Evolutionary conservation across 768 basidiomycete genomes (phyloP).

Genomic region (Collybia nuda): DNA sequence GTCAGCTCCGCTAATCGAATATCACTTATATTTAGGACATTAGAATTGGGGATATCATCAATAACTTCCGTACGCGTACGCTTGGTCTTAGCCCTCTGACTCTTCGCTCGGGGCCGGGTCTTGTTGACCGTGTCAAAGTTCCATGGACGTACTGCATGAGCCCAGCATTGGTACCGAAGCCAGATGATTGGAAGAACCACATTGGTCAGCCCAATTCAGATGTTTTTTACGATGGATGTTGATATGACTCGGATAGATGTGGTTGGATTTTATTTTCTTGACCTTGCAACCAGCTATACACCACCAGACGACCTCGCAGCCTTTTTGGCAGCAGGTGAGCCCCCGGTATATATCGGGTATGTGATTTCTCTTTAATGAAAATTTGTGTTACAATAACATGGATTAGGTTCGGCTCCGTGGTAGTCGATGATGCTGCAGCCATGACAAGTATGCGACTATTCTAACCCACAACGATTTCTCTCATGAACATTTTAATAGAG

Average conservation of each 20-base stretch:
- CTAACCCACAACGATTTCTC: background rate
- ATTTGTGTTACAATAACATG: background rate
- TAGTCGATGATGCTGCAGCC: conserved; percentile 51
- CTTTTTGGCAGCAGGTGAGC: conserved; percentile 47
- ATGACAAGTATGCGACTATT: conserved; percentile 44
- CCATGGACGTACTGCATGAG: conserved; percentile 70
- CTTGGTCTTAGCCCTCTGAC: conserved; percentile 50
- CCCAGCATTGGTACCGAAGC: conserved; percentile 56
- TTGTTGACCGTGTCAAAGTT: conserved; percentile 51
- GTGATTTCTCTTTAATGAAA: conserved; percentile 1
- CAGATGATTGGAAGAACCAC: conserved; percentile 60
- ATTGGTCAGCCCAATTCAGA: conserved; percentile 39
- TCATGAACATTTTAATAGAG: conserved; percentile 26
- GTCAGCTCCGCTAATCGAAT: background rate
- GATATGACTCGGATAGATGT: conserved; percentile 37
- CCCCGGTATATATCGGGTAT: conserved; percentile 63
- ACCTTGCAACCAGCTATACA: conserved; percentile 45
- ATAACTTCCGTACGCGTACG: conserved; percentile 48
- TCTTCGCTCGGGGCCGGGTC: conserved; percentile 46
- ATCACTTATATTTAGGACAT: background rate
- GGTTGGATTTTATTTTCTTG: conserved; percentile 66
- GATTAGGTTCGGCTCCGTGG: conserved; percentile 58
- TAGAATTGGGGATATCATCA: conserved; percentile 61
- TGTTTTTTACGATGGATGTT: background rate
- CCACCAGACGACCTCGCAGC: conserved; percentile 45